Conservation (phyloP, 257 asterid genomes). For the Linderniella brevidens region DNA sequence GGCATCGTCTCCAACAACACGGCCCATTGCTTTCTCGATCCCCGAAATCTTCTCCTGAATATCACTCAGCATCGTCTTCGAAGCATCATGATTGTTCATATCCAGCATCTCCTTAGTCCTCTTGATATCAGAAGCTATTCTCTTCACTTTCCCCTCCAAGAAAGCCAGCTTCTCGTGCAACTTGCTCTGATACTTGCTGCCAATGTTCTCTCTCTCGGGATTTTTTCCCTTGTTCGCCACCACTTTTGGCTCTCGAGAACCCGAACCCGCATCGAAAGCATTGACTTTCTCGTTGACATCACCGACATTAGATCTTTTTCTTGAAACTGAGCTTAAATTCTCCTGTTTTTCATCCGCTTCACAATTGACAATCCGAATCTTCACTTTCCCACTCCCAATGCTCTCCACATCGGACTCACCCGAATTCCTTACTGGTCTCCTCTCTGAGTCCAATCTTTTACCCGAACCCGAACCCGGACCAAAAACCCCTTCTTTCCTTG, state of each 20-base stretch:
- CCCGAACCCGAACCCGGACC: no score
- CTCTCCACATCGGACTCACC: conserved; percentile 9
- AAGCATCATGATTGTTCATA: conserved; percentile 45
- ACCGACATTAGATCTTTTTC: conserved; percentile 3
- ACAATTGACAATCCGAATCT: conserved; percentile 8
- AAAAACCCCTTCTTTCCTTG: no score
- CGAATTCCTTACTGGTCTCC: neutral
- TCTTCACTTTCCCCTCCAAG: conserved; percentile 71
- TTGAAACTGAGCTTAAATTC: conserved; percentile 13
- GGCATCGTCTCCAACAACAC: conserved; percentile 19
- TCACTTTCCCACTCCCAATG: conserved; percentile 10
- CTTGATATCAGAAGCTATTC: conserved; percentile 67
- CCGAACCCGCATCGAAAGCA: neutral
- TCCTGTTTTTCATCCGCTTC: conserved; percentile 14
- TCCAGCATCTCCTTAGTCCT: conserved; percentile 63
- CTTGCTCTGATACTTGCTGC: conserved; percentile 36
- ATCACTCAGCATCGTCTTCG: conserved; percentile 43
- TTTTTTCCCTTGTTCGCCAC: conserved; percentile 12
- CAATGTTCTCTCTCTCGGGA: conserved; percentile 16
- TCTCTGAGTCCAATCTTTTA: no score
- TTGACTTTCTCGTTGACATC: no score
- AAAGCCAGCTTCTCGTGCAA: conserved; percentile 66
- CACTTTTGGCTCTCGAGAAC: conserved; percentile 17
- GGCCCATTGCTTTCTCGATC: conserved; percentile 61
- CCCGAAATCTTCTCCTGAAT: conserved; percentile 66